Evolutionary conservation across 164 flowering plant species (phyloP), one percentile per base, ranked within the genome.

Genomic region (Tetracentron sinense): DNA sequence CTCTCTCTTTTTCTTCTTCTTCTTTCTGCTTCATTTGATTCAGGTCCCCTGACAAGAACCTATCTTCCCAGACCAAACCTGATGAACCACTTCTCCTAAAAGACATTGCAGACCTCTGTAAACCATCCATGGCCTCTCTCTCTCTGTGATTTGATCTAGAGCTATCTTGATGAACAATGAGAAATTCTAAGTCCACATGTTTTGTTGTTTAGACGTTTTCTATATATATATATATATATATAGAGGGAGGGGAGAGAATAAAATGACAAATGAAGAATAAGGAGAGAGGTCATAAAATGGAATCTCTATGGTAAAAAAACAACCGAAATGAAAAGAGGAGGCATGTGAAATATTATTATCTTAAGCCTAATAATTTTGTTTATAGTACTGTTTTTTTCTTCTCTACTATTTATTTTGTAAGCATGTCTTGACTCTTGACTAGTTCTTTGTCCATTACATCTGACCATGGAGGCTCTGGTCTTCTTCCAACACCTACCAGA

Each of bases 21-120:
- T 68, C 60, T 31, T 66, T 54, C 28, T 62, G 52, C 72, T 72
- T 67, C 30, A 11, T 21, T 31, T 70, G 68, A 63, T 66, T 75
- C 42, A 81, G 31, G 4, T 83, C 89, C 7, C 71, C 82, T 7
- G 81, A 54, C 7, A 83, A 48, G 30, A 81, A 56, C 59, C 73
- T 78, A 70, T 89, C 98, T 51, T 89, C 91, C 96, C 96, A 91
- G 21, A 91, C 82, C 28, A 79, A 63, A 0, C 97, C 97, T 1
- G 97, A 91, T 2, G 96, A 91, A 26, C 97, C 97, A 60, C 79
- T 84, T 52, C 97, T 83, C 68, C 97, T 78, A 60, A 89, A 91
- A 11, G 96, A 85, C 26, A 75, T 69, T 31, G 65, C 77, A 15
- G 96, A 89, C 67, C 94, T 84, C 63, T 75, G 88, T 67, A 89